phyloP scores from a whole-genome alignment of 2,329 filamentous ascomycete genomes.

The Diplodia sapinea region DNA sequence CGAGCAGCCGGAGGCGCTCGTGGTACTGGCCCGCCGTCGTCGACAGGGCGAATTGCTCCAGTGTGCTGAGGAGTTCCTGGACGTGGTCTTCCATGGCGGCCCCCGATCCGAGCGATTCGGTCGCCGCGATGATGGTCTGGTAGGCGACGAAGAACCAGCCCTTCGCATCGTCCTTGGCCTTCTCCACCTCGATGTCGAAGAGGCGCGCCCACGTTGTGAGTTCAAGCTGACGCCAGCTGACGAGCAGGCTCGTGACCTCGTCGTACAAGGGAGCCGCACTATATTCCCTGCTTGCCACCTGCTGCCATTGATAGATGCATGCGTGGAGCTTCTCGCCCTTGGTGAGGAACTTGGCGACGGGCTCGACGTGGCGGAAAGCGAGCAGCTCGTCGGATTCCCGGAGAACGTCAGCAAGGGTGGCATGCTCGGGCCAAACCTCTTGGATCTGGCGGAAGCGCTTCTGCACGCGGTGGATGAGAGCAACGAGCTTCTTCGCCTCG shows the following conservation, averaged over 20 bases:
- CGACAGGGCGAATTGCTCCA: conserved; percentile 78
- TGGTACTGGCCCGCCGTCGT: conserved; percentile 83
- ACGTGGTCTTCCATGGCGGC: conserved; percentile 68
- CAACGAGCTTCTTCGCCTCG: conserved; percentile 76
- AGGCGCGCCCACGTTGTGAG: conserved; percentile 89
- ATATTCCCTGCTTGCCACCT: conserved; percentile 82
- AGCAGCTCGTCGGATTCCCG: conserved; percentile 75
- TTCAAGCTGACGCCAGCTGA: conserved; percentile 89
- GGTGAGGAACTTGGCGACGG: conserved; percentile 83
- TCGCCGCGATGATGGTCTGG: conserved; percentile 80
- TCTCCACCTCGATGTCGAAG: conserved; percentile 81
- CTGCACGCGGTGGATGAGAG: conserved; percentile 71
- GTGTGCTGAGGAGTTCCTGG: conserved; percentile 71
- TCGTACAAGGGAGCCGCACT: conserved; percentile 74
- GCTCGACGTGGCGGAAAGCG: conserved; percentile 77
- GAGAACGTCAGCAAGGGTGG: conserved; percentile 80
- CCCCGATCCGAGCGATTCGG: conserved; percentile 66
- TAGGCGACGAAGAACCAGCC: conserved; percentile 98
- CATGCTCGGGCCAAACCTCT: conserved; percentile 70
- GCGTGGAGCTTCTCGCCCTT: conserved; percentile 86
- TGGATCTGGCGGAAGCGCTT: conserved; percentile 73
- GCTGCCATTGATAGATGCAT: conserved; percentile 92
- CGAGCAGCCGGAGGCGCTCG: conserved; percentile 72
- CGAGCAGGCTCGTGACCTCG: conserved; percentile 77
- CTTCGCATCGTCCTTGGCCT: conserved; percentile 76